phyloP scores from a whole-genome alignment of 495 filamentous ascomycete species.

The Tuber brumale region DNA sequence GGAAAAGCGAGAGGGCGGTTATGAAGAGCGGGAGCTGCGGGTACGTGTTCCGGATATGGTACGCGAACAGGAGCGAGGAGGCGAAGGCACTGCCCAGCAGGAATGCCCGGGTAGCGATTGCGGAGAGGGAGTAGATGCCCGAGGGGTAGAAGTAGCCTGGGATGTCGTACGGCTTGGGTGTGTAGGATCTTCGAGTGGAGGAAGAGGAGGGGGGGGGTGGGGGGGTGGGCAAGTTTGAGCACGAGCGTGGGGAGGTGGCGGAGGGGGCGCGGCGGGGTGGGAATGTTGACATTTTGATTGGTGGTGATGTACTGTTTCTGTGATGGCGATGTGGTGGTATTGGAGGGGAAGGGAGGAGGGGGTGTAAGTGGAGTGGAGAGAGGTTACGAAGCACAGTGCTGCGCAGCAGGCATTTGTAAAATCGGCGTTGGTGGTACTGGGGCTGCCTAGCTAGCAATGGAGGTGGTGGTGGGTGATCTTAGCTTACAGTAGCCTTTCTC shows the following conservation, averaged over 20 bases:
- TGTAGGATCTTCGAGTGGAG: not conserved
- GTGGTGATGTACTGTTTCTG: too few species aligned
- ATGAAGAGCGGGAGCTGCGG: slow-evolving; percentile 85
- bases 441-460: too few species aligned
- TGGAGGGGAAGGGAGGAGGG: not conserved
- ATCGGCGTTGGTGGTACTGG: too few species aligned
- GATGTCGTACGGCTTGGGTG: slow-evolving; percentile 20
- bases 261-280: slow-evolving; percentile 8
- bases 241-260: slow-evolving; percentile 22
- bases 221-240: slow-evolving; percentile 38
- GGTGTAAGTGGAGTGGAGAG: not conserved
- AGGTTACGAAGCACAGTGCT: not conserved
- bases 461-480: not conserved
- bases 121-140: slow-evolving; percentile 63
- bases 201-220: too few species aligned
- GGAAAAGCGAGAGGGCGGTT: slow-evolving; percentile 68
- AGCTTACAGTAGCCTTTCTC: too few species aligned
- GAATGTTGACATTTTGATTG: slow-evolving; percentile 8
- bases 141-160: slow-evolving; percentile 46
- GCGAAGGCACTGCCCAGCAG: slow-evolving; percentile 49
- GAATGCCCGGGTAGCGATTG: slow-evolving; percentile 66
- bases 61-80: slow-evolving; percentile 45
- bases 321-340: not conserved
- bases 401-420: not conserved
- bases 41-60: slow-evolving; percentile 48